phyloP scores from a whole-genome alignment of 345 rosid genomes.

The Acer saccharum region DNA sequence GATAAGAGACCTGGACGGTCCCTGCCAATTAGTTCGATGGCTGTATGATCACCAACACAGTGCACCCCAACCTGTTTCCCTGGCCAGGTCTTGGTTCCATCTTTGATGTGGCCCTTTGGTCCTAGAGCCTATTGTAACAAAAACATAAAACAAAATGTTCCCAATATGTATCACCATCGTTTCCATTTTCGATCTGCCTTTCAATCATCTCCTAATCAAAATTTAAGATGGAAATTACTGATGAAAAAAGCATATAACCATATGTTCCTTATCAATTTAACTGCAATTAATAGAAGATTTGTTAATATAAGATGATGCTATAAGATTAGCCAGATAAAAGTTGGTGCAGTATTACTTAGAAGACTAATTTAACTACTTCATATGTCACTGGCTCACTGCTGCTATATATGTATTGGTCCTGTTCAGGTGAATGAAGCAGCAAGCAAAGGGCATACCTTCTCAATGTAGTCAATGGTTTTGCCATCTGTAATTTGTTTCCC shows the following conservation, averaged over 20 bases:
- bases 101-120: slow-evolving; percentile 58
- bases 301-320: too few relatives aligned
- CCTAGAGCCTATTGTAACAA: slow-evolving; percentile 65
- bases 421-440: too few relatives aligned
- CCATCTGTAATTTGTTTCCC: slow-evolving; percentile 75
- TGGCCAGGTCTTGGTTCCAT: slow-evolving; percentile 54
- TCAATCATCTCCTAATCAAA: too few relatives aligned
- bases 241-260: too few relatives aligned
- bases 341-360: too few relatives aligned
- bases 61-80: slow-evolving; percentile 79
- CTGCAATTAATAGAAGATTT: too few relatives aligned
- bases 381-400: too few relatives aligned
- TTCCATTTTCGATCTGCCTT: background rate
- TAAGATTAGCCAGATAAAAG: too few relatives aligned
- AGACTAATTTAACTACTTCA: too few relatives aligned
- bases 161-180: background rate
- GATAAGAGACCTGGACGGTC: slow-evolving; percentile 94
- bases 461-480: slow-evolving; percentile 79
- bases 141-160: slow-evolving; percentile 9
- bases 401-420: too few relatives aligned
- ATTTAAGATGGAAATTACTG: background rate
- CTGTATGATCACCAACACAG: slow-evolving; percentile 78
- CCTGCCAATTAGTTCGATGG: slow-evolving; percentile 82
- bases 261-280: too few relatives aligned
- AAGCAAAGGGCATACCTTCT: slow-evolving; percentile 58